Evolutionary conservation across 805 yeast genomes (phyloP), one percentile per base, ranked within the genome.

Genomic region (Suhomyces sp.): DNA sequence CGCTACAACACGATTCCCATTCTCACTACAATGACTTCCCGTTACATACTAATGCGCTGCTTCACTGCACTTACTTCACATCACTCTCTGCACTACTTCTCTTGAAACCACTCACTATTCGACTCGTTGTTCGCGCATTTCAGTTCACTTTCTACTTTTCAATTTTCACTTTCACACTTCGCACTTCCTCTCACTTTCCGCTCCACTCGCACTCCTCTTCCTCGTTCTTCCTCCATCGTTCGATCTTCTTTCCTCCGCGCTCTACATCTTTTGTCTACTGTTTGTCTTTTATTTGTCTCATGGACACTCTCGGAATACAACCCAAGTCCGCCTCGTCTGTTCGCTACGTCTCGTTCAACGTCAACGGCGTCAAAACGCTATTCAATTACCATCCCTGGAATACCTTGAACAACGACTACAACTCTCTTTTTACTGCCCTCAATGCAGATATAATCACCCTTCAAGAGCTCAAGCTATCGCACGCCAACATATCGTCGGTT

Each of bases 381-480:
- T 82, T 86, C 64, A 86, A 88, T 60, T 89, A 89, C 64, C 81
- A 84, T 54, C 97, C 97, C 1, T 93, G 97, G 93, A 84, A 82
- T 50, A 54, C 56, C 13, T 74, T 78, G 33, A 64, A 69, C 29
- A 64, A 73, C 25, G 65, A 73, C 17, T 76, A 68, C 46, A 66
- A 70, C 31, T 56, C 61, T 8, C 72, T 86, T 60, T 84, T 91
- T 54, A 63, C 69, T 3, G 65, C 72, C 41, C 68, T 92, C 54
- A 61, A 79, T 17, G 89, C 87, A 1, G 98, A 94, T 63, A 75
- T 93, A 13, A 73, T 92, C n/a, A 79, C 96, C 3, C 75, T 94
- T 15, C 98, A 93, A 63, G 99, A 93, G 65, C 75, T 93, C 45
- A 93, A 93, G 64, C 71, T 87, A 4, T 63, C 68, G 9, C 55